A percentile compares a stretch with the other conserved stretches of the same genome.
These are phyloP conservation scores for Fusarium pilosicola DNA, from an alignment of 2,329 filamentous ascomycete species.

Conservation along the genomic window DNA sequence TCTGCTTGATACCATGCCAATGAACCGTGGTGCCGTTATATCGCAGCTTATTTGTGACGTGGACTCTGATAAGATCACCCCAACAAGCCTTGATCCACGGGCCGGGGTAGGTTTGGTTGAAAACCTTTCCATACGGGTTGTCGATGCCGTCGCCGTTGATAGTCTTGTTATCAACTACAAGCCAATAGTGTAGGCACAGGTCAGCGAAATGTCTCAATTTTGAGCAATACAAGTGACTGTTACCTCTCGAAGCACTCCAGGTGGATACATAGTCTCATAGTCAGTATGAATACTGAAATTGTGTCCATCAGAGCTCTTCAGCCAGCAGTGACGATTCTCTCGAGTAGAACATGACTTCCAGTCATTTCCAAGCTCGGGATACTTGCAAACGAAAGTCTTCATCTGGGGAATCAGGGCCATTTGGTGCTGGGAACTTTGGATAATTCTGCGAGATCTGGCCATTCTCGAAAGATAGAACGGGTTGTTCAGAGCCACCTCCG, in stretches of 20 bases:
- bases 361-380: conserved; percentile 2
- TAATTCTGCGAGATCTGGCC: not conserved
- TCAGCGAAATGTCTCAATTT: not conserved
- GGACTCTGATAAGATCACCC: not conserved
- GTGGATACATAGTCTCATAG: conserved; percentile 3
- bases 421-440: conserved; percentile 3
- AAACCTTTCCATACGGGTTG: conserved; percentile 5
- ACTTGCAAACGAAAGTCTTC: not conserved
- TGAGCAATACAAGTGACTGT: no score
- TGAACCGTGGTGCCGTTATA: not conserved
- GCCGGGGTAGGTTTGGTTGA: not conserved
- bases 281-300: conserved; percentile 3
- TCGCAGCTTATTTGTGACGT: not conserved
- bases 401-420: not conserved
- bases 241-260: conserved; percentile 9
- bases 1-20: not conserved
- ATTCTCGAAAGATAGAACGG: not conserved
- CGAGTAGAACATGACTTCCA: not conserved
- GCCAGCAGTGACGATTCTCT: not conserved
- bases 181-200: not conserved
- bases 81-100: not conserved
- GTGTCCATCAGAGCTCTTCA: not conserved
- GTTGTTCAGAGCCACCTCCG: not conserved
- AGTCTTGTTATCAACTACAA: not conserved
- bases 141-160: conserved; percentile 8